Conservation (phyloP, 306 rosid species). For the Prunus padus region DNA sequence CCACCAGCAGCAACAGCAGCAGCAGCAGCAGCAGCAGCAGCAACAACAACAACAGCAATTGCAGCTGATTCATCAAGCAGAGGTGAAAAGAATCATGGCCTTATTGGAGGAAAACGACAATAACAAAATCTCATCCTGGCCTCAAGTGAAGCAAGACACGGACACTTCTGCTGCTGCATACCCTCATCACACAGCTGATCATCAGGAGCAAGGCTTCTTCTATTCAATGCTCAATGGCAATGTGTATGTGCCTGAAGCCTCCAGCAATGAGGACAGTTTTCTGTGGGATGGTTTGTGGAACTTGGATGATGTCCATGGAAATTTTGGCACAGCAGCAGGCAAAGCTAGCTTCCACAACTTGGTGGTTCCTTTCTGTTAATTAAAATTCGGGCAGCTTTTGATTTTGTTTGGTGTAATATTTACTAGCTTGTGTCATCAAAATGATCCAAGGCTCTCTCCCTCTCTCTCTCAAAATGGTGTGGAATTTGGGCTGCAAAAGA, state of each 20-base stretch:
- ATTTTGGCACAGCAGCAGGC: conserved; percentile 36
- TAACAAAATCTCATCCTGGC: conserved; percentile 24
- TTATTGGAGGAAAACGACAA: conserved; percentile 50
- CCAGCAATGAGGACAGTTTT: conserved; percentile 37
- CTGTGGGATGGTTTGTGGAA: conserved; percentile 77
- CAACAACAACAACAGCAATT: conserved; percentile 12
- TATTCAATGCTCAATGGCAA: conserved; percentile 44
- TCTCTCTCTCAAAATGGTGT: conserved; percentile 16
- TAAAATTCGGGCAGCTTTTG: neutral
- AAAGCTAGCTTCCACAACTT: conserved; percentile 47
- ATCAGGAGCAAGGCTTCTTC: conserved; percentile 45
- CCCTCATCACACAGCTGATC: conserved; percentile 33
- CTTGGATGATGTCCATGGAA: conserved; percentile 65
- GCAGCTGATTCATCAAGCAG: conserved; percentile 42
- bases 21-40: conserved; percentile 33
- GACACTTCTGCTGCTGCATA: conserved; percentile 17
- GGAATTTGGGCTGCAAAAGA: conserved; percentile 31
- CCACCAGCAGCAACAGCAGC: conserved; percentile 46
- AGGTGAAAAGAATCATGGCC: conserved; percentile 57
- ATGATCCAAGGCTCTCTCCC: neutral
- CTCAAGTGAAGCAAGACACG: conserved; percentile 50
- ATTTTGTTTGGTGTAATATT: neutral
- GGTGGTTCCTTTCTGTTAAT: conserved; percentile 58
- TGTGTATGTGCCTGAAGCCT: conserved; percentile 34
- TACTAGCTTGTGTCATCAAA: neutral